Conservation (phyloP, 768 basidiomycete genomes). For the Tremella fuciformis region DNA sequence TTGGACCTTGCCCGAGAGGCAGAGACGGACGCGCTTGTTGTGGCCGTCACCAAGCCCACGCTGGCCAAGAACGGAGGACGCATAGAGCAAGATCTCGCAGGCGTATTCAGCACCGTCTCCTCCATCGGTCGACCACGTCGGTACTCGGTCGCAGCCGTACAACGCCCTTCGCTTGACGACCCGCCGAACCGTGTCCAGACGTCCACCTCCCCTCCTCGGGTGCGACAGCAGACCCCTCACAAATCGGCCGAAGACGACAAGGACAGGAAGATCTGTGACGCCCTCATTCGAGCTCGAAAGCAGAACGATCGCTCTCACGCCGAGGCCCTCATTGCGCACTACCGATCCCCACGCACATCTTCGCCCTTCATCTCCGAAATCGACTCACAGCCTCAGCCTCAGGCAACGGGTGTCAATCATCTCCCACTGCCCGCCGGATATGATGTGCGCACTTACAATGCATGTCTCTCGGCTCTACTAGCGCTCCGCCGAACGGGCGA, state of each 20-base stretch:
- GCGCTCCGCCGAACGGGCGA: constrained; percentile 54
- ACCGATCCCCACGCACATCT: constrained; percentile 30
- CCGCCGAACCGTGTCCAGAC: constrained; percentile 19
- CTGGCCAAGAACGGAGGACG: no score
- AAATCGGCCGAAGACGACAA: constrained; percentile 6
- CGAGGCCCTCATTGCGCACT: constrained; percentile 20
- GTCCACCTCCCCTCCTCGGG: constrained; percentile 8
- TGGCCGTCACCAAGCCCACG: no score
- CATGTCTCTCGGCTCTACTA: constrained; percentile 60
- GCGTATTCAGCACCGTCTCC: constrained; percentile 11
- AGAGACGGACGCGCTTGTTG: no score
- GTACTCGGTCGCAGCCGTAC: constrained; percentile 6
- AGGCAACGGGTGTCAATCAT: constrained; percentile 14
- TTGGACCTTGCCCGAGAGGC: no score
- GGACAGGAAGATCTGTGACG: constrained; percentile 12
- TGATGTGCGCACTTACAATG: constrained; percentile 58
- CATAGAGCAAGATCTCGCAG: neutral
- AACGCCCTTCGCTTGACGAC: constrained; percentile 7
- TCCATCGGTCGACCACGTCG: constrained; percentile 39
- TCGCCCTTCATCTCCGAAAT: constrained; percentile 21
- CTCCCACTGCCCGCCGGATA: constrained; percentile 30
- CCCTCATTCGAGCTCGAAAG: constrained; percentile 8
- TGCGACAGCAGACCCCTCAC: constrained; percentile 5
- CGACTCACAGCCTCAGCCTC: constrained; percentile 14
- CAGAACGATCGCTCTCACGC: neutral